Percentiles rank a stretch among this genome's conserved stretches.
Evolutionary conservation across 768 basidiomycete species (phyloP).

Genomic region (Epithele typhae): DNA sequence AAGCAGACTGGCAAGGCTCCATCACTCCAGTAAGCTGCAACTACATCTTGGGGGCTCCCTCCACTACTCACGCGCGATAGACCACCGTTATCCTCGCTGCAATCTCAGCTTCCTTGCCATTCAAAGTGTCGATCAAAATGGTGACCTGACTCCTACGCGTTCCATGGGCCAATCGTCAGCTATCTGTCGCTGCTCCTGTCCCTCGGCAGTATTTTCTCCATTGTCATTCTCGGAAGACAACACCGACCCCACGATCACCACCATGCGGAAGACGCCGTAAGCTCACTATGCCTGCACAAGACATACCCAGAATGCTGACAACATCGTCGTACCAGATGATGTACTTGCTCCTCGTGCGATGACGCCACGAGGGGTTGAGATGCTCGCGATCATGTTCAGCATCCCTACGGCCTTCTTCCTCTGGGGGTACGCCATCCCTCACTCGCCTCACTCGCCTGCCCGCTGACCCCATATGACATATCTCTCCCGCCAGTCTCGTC

Average conservation of each 20-base stretch:
- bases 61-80: too few relatives aligned
- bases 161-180: conserved; percentile 34
- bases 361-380: conserved; percentile 27
- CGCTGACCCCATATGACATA: neutral
- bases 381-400: conserved; percentile 35
- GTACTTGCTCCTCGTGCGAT: conserved; percentile 20
- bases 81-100: conserved; percentile 54
- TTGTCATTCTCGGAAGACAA: conserved; percentile 39
- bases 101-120: conserved; percentile 63
- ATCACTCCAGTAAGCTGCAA: conserved; percentile 43
- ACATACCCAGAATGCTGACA: too few relatives aligned
- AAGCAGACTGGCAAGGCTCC: conserved; percentile 47
- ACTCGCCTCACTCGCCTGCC: too few relatives aligned
- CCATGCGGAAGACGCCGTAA: conserved; percentile 24
- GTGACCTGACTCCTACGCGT: conserved; percentile 2
- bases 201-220: conserved; percentile 39
- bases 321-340: conserved; percentile 16
- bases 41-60: too few relatives aligned
- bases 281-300: conserved; percentile 23
- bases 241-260: conserved; percentile 31
- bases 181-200: conserved; percentile 42
- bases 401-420: conserved; percentile 16
- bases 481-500: conserved; percentile 2
- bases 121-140: conserved; percentile 30
- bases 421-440: conserved; percentile 24